A percentile compares a stretch with the other conserved stretches of the same genome.
These are phyloP conservation scores for Mycena filopes DNA, from an alignment of 768 basidiomycete species.

Conservation along the genomic window DNA sequence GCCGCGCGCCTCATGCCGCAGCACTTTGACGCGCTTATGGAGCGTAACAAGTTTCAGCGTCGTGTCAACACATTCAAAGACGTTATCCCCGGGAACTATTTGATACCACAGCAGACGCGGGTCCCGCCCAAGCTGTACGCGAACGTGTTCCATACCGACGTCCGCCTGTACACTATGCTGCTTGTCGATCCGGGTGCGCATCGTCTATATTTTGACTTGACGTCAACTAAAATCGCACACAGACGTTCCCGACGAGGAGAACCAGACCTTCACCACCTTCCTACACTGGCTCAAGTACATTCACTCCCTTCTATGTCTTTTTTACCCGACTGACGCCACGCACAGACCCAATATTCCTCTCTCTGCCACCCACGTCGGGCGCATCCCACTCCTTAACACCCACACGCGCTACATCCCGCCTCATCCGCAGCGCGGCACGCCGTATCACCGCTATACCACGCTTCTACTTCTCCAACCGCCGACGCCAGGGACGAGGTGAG, in stretches of 20 bases:
- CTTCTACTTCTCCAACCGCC: slow-evolving; percentile 79
- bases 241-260: slow-evolving; percentile 87
- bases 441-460: slow-evolving; percentile 89
- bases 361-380: slow-evolving; percentile 60
- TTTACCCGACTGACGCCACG: slow-evolving; percentile 17
- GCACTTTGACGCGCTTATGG: slow-evolving; percentile 43
- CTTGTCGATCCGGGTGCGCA: slow-evolving; percentile 85
- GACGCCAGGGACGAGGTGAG: slow-evolving; percentile 22
- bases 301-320: slow-evolving; percentile 23
- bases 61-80: slow-evolving; percentile 47
- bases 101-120: slow-evolving; percentile 78
- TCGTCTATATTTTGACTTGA: neutral
- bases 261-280: slow-evolving; percentile 72
- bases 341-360: slow-evolving; percentile 85
- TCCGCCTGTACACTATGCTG: slow-evolving; percentile 86
- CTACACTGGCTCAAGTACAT: slow-evolving; percentile 90
- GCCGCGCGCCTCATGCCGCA: slow-evolving; percentile 50
- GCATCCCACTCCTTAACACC: slow-evolving; percentile 54
- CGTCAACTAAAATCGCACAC: slow-evolving; percentile 6
- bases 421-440: slow-evolving; percentile 89
- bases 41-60: slow-evolving; percentile 32
- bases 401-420: slow-evolving; percentile 89
- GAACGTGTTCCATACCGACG: slow-evolving; percentile 85
- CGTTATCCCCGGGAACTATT: slow-evolving; percentile 78
- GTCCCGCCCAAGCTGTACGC: slow-evolving; percentile 72